These are phyloP conservation scores for Lactifluus pinguis DNA, from an alignment of 768 basidiomycete species.

Conservation along the genomic window DNA sequence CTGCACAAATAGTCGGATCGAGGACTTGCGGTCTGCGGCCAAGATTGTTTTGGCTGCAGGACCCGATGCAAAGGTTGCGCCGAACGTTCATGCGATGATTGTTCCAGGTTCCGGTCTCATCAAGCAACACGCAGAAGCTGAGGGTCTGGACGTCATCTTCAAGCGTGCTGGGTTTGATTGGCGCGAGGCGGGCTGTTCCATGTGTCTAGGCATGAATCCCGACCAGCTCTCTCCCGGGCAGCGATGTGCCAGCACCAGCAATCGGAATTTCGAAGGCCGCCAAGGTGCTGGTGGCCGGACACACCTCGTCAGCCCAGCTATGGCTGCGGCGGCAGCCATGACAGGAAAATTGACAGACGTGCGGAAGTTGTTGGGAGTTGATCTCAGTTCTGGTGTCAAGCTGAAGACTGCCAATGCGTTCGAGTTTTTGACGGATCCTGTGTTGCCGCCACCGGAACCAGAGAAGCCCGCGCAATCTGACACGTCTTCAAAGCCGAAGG, in stretches of 20 bases:
- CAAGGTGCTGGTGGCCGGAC: conserved; percentile 54
- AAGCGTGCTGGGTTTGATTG: conserved; percentile 59
- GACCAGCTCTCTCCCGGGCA: conserved; percentile 50
- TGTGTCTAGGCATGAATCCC: conserved; percentile 67
- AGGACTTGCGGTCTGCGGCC: conserved; percentile 55
- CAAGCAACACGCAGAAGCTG: conserved; percentile 57
- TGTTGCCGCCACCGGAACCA: conserved; percentile 33
- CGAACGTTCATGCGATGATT: conserved; percentile 50
- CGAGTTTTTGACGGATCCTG: conserved; percentile 69
- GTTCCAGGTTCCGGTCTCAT: conserved; percentile 60
- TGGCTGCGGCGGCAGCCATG: conserved; percentile 59
- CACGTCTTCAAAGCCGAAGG: conserved; percentile 15
- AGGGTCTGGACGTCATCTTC: conserved; percentile 55
- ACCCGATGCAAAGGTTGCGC: conserved; percentile 42
- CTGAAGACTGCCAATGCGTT: conserved; percentile 63
- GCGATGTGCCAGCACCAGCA: conserved; percentile 55
- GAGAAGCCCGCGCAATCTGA: conserved; percentile 22
- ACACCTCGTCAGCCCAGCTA: conserved; percentile 56
- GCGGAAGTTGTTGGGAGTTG: conserved; percentile 38
- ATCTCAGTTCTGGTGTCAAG: conserved; percentile 29
- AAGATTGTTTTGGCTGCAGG: conserved; percentile 44
- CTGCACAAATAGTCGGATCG: conserved; percentile 60
- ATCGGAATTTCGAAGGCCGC: conserved; percentile 61
- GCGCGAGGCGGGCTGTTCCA: conserved; percentile 63
- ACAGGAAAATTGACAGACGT: conserved; percentile 52